Conservation (phyloP, 495 filamentous ascomycete species). For the Neurospora tetrasperma region DNA sequence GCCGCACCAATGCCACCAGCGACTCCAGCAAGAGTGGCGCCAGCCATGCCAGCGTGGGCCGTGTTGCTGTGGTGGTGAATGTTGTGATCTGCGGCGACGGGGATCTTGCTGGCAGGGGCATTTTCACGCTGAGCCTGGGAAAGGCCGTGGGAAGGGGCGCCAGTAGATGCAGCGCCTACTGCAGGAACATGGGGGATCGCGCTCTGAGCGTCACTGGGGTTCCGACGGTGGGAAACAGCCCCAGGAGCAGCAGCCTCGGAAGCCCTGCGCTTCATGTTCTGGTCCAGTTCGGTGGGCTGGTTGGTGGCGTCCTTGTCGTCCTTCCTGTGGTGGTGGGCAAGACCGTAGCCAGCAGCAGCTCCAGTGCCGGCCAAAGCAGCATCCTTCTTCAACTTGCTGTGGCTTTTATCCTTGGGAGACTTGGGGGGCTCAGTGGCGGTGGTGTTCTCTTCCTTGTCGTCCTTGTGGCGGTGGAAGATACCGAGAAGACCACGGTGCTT, state of each 20-base stretch:
- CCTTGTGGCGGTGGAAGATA: conserved; percentile 25
- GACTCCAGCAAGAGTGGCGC: neutral
- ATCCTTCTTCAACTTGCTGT: conserved; percentile 13
- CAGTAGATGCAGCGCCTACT: neutral
- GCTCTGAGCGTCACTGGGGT: neutral
- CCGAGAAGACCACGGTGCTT: conserved; percentile 15
- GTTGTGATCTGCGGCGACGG: neutral
- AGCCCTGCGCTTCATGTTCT: neutral
- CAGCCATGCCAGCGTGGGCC: neutral
- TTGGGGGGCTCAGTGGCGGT: conserved; percentile 7
- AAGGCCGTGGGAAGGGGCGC: neutral
- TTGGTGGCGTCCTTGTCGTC: conserved; percentile 1
- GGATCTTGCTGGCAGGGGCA: neutral
- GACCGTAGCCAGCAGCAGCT: conserved; percentile 8
- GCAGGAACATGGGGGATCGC: neutral
- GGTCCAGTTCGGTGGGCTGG: neutral
- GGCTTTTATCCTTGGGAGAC: conserved; percentile 2
- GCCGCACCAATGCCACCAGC: neutral
- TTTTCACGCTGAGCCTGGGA: neutral
- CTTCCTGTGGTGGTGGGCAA: conserved; percentile 14
- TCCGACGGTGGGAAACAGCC: neutral
- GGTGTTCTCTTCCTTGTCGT: conserved; percentile 11
- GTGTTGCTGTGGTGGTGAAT: neutral
- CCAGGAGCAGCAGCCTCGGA: neutral
- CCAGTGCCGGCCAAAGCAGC: conserved; percentile 20